phyloP scores from a whole-genome alignment of 2,329 filamentous ascomycete genomes.

The Colletotrichum orchidophilum region DNA sequence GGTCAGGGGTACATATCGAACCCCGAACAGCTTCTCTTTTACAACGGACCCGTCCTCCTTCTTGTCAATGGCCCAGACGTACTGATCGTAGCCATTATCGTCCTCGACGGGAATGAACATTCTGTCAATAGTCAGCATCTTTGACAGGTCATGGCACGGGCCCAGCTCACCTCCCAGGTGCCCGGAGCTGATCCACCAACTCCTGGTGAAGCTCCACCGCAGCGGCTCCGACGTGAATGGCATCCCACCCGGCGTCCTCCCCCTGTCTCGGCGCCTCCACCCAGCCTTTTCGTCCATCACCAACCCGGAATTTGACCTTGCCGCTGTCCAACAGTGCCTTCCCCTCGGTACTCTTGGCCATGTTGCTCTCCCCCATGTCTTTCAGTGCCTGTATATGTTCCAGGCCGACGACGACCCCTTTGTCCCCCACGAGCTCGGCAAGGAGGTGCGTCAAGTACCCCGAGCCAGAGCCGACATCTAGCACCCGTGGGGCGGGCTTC shows the following conservation, averaged over 20 bases:
- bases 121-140: conserved; percentile 45
- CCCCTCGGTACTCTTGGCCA: conserved; percentile 70
- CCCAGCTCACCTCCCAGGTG: conserved; percentile 71
- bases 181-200: conserved; percentile 79
- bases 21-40: conserved; percentile 72
- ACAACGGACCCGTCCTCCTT: conserved; percentile 68
- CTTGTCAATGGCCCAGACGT: conserved; percentile 81
- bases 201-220: conserved; percentile 77
- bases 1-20: conserved; percentile 81
- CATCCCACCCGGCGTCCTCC: conserved; percentile 76
- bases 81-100: conserved; percentile 58
- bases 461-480: conserved; percentile 80
- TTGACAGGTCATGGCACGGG: conserved; percentile 10
- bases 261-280: conserved; percentile 54
- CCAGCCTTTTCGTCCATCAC: conserved; percentile 78
- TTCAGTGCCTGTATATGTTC: conserved; percentile 76
- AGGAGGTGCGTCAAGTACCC: conserved; percentile 91
- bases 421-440: conserved; percentile 74
- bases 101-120: conserved; percentile 83
- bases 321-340: conserved; percentile 68
- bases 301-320: conserved; percentile 76
- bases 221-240: conserved; percentile 93
- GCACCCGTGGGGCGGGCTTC: conserved; percentile 59
- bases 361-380: conserved; percentile 71
- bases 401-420: conserved; percentile 70